Percentiles rank a stretch among this genome's conserved stretches.
These are phyloP conservation scores for Phytophthora ohioensis DNA, from an alignment of 352 stramenopile genomes.

Conservation along the genomic window DNA sequence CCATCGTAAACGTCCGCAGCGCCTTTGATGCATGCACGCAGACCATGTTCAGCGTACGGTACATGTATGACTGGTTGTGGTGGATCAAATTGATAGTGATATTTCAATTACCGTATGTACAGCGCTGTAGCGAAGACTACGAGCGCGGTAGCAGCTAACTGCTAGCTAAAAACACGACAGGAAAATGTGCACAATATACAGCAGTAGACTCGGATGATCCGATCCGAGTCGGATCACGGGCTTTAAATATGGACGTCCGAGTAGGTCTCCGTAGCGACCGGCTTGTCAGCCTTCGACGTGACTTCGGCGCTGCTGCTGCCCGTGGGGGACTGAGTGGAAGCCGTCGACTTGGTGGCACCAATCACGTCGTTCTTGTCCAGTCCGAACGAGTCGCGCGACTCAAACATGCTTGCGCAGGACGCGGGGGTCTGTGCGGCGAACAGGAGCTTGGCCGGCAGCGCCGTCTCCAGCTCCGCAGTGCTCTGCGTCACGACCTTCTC, in stretches of 20 bases:
- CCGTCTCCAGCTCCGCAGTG: slow-evolving; percentile 49
- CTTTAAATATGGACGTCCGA: slow-evolving; percentile 65
- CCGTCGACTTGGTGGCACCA: slow-evolving; percentile 36
- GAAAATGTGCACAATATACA: slow-evolving; percentile 45
- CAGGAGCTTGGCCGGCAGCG: slow-evolving; percentile 50
- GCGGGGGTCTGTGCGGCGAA: slow-evolving; percentile 47
- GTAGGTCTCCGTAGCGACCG: slow-evolving; percentile 43
- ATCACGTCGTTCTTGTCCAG: slow-evolving; percentile 51
- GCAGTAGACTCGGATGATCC: neutral
- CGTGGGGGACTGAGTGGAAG: slow-evolving; percentile 39
- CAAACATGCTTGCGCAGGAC: slow-evolving; percentile 42
- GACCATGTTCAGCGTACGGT: neutral
- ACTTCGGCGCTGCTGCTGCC: slow-evolving; percentile 26
- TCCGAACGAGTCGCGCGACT: slow-evolving; percentile 51
- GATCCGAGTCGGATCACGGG: neutral
- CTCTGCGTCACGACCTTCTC: slow-evolving; percentile 58
- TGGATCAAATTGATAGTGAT: slow-evolving; percentile 32
- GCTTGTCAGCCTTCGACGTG: slow-evolving; percentile 31
- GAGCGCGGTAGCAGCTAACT: slow-evolving; percentile 20
- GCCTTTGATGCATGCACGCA: slow-evolving; percentile 7
- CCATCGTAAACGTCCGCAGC: slow-evolving; percentile 10
- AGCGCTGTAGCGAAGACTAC: slow-evolving; percentile 48
- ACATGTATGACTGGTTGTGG: slow-evolving; percentile 15
- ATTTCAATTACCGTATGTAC: slow-evolving; percentile 36
- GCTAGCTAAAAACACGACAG: slow-evolving; percentile 33